Percentiles rank a stretch among this genome's conserved stretches.
phyloP scores from a whole-genome alignment of 495 filamentous ascomycete genomes.

The Mycothermus thermophilus region DNA sequence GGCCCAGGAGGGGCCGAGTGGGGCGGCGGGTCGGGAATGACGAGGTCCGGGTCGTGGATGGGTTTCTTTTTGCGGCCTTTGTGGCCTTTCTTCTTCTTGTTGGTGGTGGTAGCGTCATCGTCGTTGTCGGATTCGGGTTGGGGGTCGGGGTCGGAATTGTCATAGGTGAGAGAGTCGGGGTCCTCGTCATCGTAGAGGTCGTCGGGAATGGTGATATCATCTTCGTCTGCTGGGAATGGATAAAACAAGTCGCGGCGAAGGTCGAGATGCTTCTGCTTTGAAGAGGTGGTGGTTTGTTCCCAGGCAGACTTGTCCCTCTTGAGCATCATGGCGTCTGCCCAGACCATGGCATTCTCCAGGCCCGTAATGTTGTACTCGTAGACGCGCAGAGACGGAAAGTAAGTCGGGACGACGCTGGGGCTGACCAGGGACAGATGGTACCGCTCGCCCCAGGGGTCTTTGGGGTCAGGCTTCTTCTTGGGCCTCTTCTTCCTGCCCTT shows the following conservation, averaged over 20 bases:
- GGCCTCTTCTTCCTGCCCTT: constrained; percentile 32
- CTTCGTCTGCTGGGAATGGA: too few relatives aligned
- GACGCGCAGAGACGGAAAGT: constrained; percentile 74
- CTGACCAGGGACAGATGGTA: constrained; percentile 67
- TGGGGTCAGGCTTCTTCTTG: too few relatives aligned
- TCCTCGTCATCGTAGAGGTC: not conserved
- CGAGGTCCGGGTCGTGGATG: constrained; percentile 46
- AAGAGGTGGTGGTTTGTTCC: too few relatives aligned
- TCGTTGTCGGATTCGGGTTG: not conserved
- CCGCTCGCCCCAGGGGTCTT: constrained; percentile 58
- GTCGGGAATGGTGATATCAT: not conserved
- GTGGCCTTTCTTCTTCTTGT: constrained; percentile 15
- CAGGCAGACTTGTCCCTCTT: too few relatives aligned
- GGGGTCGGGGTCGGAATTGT: not conserved
- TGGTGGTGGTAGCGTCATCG: constrained; percentile 2
- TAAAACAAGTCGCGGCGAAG: too few relatives aligned
- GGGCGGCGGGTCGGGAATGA: constrained; percentile 57
- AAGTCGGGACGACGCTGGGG: constrained; percentile 85
- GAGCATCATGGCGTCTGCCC: constrained; percentile 32
- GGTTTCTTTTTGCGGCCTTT: constrained; percentile 40
- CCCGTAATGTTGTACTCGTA: constrained; percentile 90
- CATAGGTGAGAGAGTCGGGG: not conserved
- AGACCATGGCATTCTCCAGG: constrained; percentile 39
- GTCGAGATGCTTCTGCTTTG: constrained; percentile 14
- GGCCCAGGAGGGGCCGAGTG: constrained; percentile 67